Conservation (phyloP, 2,329 filamentous ascomycete genomes). For the Arthrobotrys entomopaga region DNA sequence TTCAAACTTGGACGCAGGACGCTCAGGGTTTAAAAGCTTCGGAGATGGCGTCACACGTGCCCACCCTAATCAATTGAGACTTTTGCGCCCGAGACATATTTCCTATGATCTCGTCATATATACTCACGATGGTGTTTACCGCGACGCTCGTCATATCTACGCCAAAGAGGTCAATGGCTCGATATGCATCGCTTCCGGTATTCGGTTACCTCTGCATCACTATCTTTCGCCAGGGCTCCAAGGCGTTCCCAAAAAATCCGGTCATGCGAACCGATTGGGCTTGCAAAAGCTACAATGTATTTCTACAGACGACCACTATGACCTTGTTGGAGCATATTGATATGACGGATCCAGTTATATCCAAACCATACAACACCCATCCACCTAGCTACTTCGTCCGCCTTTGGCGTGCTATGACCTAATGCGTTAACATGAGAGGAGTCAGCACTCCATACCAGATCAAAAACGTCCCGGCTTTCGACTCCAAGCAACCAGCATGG, state of each 20-base stretch:
- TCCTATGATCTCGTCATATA: conserved; percentile 19
- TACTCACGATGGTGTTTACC: conserved; percentile 22
- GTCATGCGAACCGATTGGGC: conserved; percentile 28
- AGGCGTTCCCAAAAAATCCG: conserved; percentile 23
- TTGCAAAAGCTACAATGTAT: conserved; percentile 16
- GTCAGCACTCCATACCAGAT: conserved; percentile 44
- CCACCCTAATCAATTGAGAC: conserved; percentile 28
- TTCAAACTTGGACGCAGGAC: too few relatives aligned
- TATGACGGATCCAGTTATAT: conserved; percentile 32
- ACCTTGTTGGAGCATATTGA: conserved; percentile 29
- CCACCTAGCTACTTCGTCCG: conserved; percentile 40
- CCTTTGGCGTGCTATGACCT: conserved; percentile 35
- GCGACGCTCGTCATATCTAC: conserved; percentile 35
- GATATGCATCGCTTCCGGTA: conserved; percentile 39
- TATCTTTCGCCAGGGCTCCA: conserved; percentile 11
- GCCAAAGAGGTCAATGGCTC: conserved; percentile 26
- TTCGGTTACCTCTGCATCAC: conserved; percentile 23
- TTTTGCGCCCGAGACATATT: conserved; percentile 24
- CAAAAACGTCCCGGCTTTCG: conserved; percentile 46
- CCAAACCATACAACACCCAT: conserved; percentile 27
- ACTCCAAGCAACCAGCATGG: conserved; percentile 40
- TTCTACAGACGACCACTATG: conserved; percentile 14
- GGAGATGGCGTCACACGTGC: conserved; percentile 13
- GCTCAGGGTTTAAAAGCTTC: not conserved
- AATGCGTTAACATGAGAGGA: conserved; percentile 36